Conservation (phyloP, 352 stramenopile species). For the Globisporangium viniferum region DNA sequence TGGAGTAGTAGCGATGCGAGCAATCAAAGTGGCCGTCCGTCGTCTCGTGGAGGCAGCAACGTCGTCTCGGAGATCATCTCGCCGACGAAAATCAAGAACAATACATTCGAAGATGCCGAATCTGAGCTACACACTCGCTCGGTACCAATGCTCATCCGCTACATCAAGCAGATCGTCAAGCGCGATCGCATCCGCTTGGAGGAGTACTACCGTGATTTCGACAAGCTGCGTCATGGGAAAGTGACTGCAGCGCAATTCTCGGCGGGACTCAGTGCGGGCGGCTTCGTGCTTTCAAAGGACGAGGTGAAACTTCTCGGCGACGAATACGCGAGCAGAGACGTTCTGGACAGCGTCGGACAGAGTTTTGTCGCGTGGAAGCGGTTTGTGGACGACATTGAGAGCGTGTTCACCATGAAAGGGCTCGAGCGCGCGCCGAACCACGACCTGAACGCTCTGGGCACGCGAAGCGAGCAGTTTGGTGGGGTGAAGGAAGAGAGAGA, state of each 20-base stretch:
- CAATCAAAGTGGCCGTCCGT: slow-evolving; percentile 34
- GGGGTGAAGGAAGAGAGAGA: slow-evolving; percentile 51
- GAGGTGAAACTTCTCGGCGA: slow-evolving; percentile 55
- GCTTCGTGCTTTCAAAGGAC: slow-evolving; percentile 48
- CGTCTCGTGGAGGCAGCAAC: slow-evolving; percentile 30
- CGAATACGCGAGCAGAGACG: slow-evolving; percentile 53
- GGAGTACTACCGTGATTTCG: slow-evolving; percentile 83
- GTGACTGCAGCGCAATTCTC: slow-evolving; percentile 67
- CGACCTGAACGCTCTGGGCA: slow-evolving; percentile 46
- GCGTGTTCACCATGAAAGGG: slow-evolving; percentile 73
- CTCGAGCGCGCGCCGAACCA: slow-evolving; percentile 62
- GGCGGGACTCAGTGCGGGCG: slow-evolving; percentile 52
- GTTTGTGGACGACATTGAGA: slow-evolving; percentile 82
- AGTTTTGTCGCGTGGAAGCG: slow-evolving; percentile 67
- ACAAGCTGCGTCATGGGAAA: slow-evolving; percentile 77
- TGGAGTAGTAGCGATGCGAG: slow-evolving; percentile 26
- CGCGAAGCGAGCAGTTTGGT: slow-evolving; percentile 54
- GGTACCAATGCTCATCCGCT: slow-evolving; percentile 68
- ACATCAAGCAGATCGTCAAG: slow-evolving; percentile 81
- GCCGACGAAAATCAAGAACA: slow-evolving; percentile 34
- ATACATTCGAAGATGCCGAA: slow-evolving; percentile 35
- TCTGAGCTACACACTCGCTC: slow-evolving; percentile 36
- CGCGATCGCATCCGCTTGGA: slow-evolving; percentile 78
- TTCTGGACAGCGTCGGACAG: slow-evolving; percentile 53
- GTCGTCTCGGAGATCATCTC: slow-evolving; percentile 62